Percentiles rank a stretch among this genome's conserved stretches.
Evolutionary conservation across 352 stramenopile genomes (phyloP).

Genomic region (Pythium aristosporum): DNA sequence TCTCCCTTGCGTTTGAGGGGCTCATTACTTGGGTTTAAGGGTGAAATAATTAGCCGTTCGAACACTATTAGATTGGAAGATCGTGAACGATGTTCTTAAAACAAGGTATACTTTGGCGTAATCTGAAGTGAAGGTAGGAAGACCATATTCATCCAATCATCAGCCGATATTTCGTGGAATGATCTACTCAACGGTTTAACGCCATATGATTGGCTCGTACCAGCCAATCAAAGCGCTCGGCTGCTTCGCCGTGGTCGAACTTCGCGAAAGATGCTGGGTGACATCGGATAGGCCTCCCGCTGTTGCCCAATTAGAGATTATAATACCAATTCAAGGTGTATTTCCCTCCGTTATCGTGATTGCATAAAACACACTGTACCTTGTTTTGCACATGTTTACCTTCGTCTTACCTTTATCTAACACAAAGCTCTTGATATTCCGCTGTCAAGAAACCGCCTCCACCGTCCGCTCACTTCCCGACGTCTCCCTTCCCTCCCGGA

Average conservation of each 20-base stretch:
- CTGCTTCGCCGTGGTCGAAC: constrained; percentile 7
- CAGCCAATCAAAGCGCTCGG: constrained; percentile 10
- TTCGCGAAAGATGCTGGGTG: no score
- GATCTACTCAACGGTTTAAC: constrained; percentile 26
- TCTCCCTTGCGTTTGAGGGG: background rate
- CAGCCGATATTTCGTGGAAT: background rate
- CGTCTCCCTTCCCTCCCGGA: background rate
- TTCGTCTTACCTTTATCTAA: background rate
- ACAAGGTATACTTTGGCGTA: background rate
- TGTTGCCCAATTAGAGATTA: background rate
- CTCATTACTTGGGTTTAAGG: background rate
- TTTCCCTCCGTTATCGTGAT: background rate
- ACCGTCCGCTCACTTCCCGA: constrained; percentile 25
- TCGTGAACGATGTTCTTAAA: background rate
- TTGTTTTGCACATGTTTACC: constrained; percentile 10
- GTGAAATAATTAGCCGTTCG: no score
- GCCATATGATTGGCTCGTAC: constrained; percentile 13
- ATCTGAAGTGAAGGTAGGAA: background rate
- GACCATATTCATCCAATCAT: constrained; percentile 24
- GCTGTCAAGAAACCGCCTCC: background rate
- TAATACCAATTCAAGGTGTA: constrained; percentile 10
- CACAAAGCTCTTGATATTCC: background rate
- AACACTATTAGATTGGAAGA: no score
- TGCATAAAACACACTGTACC: background rate
- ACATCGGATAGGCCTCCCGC: background rate